phyloP scores from a whole-genome alignment of 805 yeast genomes.

The Kurtzmaniella cleridarum region DNA sequence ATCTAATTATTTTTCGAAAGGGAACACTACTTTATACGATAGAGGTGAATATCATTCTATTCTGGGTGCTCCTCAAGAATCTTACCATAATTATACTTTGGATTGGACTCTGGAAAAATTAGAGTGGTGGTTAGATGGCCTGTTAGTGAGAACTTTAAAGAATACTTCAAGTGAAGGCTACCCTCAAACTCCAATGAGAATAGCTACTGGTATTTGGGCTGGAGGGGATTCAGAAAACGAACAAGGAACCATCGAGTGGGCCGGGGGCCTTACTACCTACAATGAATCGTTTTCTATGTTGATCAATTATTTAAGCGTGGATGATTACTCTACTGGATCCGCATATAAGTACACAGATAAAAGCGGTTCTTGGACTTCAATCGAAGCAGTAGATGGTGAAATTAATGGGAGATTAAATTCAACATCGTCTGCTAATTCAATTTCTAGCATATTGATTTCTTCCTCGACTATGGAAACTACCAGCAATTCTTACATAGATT shows the following conservation, averaged over 20 bases:
- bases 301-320: conserved; percentile 49
- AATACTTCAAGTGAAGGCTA: conserved; percentile 53
- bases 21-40: conserved; percentile 67
- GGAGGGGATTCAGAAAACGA: conserved; percentile 66
- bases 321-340: conserved; percentile 61
- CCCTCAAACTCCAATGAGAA: conserved; percentile 83
- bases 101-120: conserved; percentile 70
- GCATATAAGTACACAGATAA: conserved; percentile 50
- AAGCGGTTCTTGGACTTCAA: conserved; percentile 55
- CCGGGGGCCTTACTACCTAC: conserved; percentile 68
- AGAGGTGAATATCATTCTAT: conserved; percentile 70
- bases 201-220: conserved; percentile 69
- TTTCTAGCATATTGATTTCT: background rate
- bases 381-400: conserved; percentile 50
- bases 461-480: conserved; percentile 1
- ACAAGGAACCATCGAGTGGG: conserved; percentile 73
- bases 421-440: background rate
- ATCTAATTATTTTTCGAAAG: conserved; percentile 75
- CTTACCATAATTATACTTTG: conserved; percentile 69
- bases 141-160: conserved; percentile 56
- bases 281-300: conserved; percentile 56
- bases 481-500: background rate
- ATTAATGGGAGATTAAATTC: conserved; percentile 44
- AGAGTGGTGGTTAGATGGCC: conserved; percentile 69
- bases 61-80: conserved; percentile 43